Percentiles rank a stretch among this genome's conserved stretches.
These are phyloP conservation scores for Isatis lusitanica DNA, from an alignment of 441 rosid genomes.

Conservation along the genomic window DNA sequence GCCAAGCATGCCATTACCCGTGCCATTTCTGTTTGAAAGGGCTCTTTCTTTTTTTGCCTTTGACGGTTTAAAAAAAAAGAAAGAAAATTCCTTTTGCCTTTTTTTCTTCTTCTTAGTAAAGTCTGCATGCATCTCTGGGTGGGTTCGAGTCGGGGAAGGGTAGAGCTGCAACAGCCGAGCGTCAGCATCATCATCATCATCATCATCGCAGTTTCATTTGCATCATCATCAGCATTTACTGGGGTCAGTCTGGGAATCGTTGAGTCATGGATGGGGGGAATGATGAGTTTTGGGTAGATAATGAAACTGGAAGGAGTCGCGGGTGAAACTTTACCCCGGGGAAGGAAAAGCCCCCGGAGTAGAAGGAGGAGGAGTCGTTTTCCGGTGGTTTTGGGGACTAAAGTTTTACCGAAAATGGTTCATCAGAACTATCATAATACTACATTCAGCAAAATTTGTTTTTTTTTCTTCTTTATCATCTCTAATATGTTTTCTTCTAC, in stretches of 20 bases:
- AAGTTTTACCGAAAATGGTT: conserved; percentile 16
- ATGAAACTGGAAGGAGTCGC: conserved; percentile 34
- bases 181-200: conserved; percentile 36
- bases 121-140: conserved; percentile 74
- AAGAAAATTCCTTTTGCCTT: conserved; percentile 30
- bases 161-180: conserved; percentile 40
- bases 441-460: conserved; percentile 31
- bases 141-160: conserved; percentile 48
- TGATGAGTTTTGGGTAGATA: conserved; percentile 39
- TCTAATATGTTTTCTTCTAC: conserved; percentile 27
- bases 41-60: conserved; percentile 20
- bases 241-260: conserved; percentile 31
- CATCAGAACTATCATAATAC: conserved; percentile 25
- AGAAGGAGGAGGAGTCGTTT: conserved; percentile 22
- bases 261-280: conserved; percentile 25
- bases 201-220: conserved; percentile 36
- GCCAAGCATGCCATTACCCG: conserved; percentile 68
- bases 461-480: background rate
- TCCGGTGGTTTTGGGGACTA: conserved; percentile 29
- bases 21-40: conserved; percentile 62
- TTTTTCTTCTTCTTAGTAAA: conserved; percentile 32
- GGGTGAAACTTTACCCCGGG: conserved; percentile 8
- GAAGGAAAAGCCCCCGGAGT: conserved; percentile 8
- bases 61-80: background rate
- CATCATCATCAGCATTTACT: conserved; percentile 33